Conservation (phyloP, 768 basidiomycete genomes). For the Crassisporium funariophilum region DNA sequence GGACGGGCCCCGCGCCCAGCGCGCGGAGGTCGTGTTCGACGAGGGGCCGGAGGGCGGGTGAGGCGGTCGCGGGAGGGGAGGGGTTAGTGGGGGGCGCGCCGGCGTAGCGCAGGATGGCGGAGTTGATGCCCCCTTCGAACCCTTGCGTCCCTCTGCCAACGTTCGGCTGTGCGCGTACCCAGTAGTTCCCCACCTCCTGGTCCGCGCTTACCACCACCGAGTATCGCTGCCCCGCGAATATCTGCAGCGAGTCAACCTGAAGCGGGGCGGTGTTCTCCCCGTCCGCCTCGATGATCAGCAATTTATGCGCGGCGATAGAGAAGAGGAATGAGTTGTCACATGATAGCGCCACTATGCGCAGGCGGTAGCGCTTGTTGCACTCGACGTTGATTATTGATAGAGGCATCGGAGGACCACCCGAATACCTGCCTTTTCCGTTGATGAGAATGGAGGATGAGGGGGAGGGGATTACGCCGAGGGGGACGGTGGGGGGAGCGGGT, state of each 20-base stretch:
- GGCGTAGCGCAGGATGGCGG: constrained; percentile 49
- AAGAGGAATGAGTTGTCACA: constrained; percentile 41
- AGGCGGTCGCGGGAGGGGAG: constrained; percentile 29
- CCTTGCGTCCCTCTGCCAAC: constrained; percentile 10
- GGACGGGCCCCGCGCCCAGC: constrained; percentile 22
- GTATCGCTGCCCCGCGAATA: constrained; percentile 40
- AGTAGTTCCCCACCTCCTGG: constrained; percentile 35
- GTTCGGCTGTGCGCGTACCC: constrained; percentile 34
- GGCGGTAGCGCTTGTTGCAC: constrained; percentile 43
- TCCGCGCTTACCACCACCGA: constrained; percentile 39
- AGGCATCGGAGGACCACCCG: constrained; percentile 32
- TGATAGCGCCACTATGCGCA: constrained; percentile 46
- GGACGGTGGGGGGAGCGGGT: constrained; percentile 26
- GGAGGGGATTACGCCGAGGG: not conserved
- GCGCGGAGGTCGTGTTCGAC: constrained; percentile 41
- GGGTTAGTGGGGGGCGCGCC: constrained; percentile 47
- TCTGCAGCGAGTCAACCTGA: constrained; percentile 29
- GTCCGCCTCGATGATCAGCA: constrained; percentile 39
- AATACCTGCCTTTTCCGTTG: constrained; percentile 42
- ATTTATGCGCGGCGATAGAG: constrained; percentile 32
- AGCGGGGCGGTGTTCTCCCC: constrained; percentile 28
- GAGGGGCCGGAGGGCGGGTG: constrained; percentile 24
- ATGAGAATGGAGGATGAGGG: constrained; percentile 38
- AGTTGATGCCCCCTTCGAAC: constrained; percentile 30
- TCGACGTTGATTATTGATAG: constrained; percentile 41